A percentile compares a stretch with the other conserved stretches of the same genome.
phyloP scores from a whole-genome alignment of 2,329 filamentous ascomycete genomes.

The Cercospora nicotianae region DNA sequence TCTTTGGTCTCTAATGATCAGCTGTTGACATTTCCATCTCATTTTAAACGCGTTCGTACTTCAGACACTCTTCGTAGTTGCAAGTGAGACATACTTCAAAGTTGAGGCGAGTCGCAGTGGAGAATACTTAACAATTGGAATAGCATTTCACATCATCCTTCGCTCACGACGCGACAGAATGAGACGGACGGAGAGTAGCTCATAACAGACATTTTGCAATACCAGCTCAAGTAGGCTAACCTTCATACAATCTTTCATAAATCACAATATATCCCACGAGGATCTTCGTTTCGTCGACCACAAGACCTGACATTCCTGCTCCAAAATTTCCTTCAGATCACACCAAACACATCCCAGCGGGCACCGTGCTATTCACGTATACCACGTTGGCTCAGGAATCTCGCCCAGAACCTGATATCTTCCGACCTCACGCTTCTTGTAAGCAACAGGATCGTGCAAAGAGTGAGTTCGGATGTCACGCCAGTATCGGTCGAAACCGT shows the following conservation, averaged over 20 bases:
- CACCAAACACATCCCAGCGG: slow-evolving; percentile 13
- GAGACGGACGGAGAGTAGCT: neutral
- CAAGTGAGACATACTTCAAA: neutral
- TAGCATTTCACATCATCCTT: neutral
- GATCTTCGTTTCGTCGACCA: neutral
- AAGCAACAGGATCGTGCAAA: slow-evolving; percentile 66
- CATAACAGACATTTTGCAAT: neutral
- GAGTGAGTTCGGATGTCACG: slow-evolving; percentile 66
- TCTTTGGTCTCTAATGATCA: neutral
- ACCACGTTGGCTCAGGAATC: slow-evolving; percentile 22
- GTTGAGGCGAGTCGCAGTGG: neutral
- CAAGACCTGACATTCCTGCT: neutral
- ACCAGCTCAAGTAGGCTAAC: neutral
- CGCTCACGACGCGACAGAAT: neutral
- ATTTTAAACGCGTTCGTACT: neutral
- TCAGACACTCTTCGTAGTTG: neutral
- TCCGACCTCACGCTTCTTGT: slow-evolving; percentile 65
- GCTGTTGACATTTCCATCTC: neutral
- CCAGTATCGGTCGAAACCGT: slow-evolving; percentile 66
- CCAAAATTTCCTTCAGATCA: slow-evolving; percentile 5
- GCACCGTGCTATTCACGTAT: slow-evolving; percentile 17
- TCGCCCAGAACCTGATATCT: slow-evolving; percentile 55
- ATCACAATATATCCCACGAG: neutral
- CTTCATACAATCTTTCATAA: neutral
- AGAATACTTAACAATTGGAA: too few species aligned